phyloP scores from a whole-genome alignment of 352 stramenopile genomes.

The Phytophthora tubulina region DNA sequence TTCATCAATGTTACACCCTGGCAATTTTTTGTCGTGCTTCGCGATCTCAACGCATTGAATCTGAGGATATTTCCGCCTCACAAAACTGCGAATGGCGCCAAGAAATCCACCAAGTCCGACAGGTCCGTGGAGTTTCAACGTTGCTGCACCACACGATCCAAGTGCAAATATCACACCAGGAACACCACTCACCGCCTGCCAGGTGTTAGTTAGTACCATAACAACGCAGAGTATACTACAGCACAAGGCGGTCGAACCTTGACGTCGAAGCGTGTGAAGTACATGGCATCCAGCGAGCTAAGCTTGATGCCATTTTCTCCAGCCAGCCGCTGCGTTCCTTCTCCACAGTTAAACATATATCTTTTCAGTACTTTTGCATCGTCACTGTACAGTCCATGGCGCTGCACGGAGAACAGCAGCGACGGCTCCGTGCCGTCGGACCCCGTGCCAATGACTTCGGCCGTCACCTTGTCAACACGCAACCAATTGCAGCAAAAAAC shows the following conservation, averaged over 20 bases:
- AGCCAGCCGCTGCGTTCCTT: constrained; percentile 73
- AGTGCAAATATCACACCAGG: constrained; percentile 75
- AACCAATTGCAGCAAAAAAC: not conserved
- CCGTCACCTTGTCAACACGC: constrained; percentile 48
- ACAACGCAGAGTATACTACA: not conserved
- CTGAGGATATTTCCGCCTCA: constrained; percentile 68
- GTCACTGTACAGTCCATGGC: constrained; percentile 70
- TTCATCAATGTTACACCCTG: not conserved
- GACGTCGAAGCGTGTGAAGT: constrained; percentile 73
- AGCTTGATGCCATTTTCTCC: constrained; percentile 80
- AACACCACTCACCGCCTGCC: constrained; percentile 71
- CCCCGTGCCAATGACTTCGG: constrained; percentile 68
- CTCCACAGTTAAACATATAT: constrained; percentile 81
- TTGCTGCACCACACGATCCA: constrained; percentile 56
- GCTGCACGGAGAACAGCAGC: constrained; percentile 70
- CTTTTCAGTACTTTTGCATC: constrained; percentile 68
- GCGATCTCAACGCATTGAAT: constrained; percentile 62
- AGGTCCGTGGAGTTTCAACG: constrained; percentile 61
- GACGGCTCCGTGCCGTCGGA: constrained; percentile 77
- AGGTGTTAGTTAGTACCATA: constrained; percentile 3
- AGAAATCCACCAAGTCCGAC: constrained; percentile 51
- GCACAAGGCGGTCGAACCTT: constrained; percentile 40
- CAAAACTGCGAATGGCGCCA: constrained; percentile 69
- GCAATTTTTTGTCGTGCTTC: not conserved
- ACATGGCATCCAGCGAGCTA: constrained; percentile 71